Base-by-base conservation (phyloP, 345 rosid species). In the Eucalyptus cloeziana region DNA sequence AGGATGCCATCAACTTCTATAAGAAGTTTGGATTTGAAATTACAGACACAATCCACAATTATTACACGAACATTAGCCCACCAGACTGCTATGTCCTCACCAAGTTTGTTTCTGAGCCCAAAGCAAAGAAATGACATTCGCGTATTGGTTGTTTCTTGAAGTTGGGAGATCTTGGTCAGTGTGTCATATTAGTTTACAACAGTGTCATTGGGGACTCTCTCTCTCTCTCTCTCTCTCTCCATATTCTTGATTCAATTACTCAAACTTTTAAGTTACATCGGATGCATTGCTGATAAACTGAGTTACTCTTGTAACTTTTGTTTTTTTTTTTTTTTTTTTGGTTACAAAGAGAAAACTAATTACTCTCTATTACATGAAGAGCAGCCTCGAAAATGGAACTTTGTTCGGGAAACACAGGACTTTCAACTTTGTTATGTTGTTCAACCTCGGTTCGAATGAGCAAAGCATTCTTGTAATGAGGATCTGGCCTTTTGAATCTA, bases 1-100 rank as follows among this genome's bases (percentile, higher is more conserved):
- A 97, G 86, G 99, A 98, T 43, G 99, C 99, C n/a, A 96, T 97
- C 93, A 95, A 94, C 90, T 97, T 98, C 91, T 98, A 97, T 91
- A 96, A 95, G 95, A 98, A 97, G 93, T 98, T 97, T 79, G 98
- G 96, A 69, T 98, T 97, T 90, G 96, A 96, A 88, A 95, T 98
- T 91, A 95, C 96, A 15, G 98, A 95, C 37, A 96, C 98, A 86
- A 96, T 97, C 92, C 90, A 94, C 92, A 94, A 98, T 93, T 98
- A 97, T 89, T 97, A 97, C 93, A 92, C 94, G 44, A 96, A 96
- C 92, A 96, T 98, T 67, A 93, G 92, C 86, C 99, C 99, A 2
- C 97, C 97, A 16, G 98, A 97, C 89, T 97, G 99, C 94, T 94
- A 94, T 87, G 96, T 95, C 90, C 91, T 98, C 90, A 93, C 94